A percentile compares a stretch with the other conserved stretches of the same genome.
These are phyloP conservation scores for Globisporangium canariense DNA, from an alignment of 352 stramenopile species.

Conservation along the genomic window DNA sequence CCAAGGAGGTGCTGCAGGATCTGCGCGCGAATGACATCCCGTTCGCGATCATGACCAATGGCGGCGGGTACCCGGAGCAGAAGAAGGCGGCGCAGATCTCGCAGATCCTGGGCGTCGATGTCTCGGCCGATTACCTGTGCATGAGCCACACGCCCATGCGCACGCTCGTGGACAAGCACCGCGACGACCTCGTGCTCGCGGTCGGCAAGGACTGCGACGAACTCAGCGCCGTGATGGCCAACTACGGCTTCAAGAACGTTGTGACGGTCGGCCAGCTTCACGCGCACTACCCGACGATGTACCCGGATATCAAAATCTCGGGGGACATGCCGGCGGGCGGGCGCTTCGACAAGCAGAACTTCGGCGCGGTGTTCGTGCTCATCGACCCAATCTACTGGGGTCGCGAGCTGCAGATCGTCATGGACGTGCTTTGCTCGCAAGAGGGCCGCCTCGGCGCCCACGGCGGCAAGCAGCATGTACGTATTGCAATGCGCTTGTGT, in stretches of 20 bases:
- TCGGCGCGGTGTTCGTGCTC: constrained; percentile 51
- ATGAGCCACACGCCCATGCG: constrained; percentile 86
- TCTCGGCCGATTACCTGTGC: constrained; percentile 51
- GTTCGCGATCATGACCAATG: constrained; percentile 87
- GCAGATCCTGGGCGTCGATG: constrained; percentile 55
- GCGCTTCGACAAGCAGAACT: constrained; percentile 34
- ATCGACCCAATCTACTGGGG: constrained; percentile 63
- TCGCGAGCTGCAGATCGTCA: constrained; percentile 55
- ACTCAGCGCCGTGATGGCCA: constrained; percentile 56
- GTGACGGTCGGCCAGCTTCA: constrained; percentile 76
- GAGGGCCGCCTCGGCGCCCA: constrained; percentile 32
- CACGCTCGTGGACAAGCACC: constrained; percentile 53
- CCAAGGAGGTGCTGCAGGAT: constrained; percentile 63
- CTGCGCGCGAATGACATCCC: constrained; percentile 55
- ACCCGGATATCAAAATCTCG: constrained; percentile 69
- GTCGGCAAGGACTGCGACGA: constrained; percentile 78
- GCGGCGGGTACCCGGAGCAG: constrained; percentile 72
- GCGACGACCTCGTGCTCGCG: constrained; percentile 70
- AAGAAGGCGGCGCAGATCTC: constrained; percentile 75
- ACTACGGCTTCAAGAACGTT: constrained; percentile 83
- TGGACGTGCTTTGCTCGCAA: constrained; percentile 49
- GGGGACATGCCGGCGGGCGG: constrained; percentile 20
- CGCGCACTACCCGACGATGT: constrained; percentile 75
- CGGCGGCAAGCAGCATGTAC: constrained; percentile 29
- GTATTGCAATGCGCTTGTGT: not conserved